These are phyloP conservation scores for Teratosphaeriaceae sp. DNA, from an alignment of 2,329 filamentous ascomycete genomes.

Conservation along the genomic window DNA sequence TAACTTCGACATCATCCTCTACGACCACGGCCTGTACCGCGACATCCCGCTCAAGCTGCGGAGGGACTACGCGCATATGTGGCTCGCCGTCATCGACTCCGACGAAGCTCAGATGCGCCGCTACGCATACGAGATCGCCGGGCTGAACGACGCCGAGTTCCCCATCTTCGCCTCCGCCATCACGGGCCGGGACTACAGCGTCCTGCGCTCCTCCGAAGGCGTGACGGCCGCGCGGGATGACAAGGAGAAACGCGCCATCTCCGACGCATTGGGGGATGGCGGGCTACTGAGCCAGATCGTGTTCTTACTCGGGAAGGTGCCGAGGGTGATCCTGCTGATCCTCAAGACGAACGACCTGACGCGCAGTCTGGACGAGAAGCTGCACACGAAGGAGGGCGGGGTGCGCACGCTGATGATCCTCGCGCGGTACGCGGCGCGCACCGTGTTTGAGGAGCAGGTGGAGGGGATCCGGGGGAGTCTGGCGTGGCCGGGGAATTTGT, in stretches of 20 bases:
- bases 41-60: constrained; percentile 75
- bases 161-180: constrained; percentile 94
- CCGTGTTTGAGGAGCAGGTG: constrained; percentile 55
- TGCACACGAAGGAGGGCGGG: constrained; percentile 63
- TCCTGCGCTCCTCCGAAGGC: constrained; percentile 53
- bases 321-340: constrained; percentile 86
- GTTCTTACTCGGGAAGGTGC: constrained; percentile 79
- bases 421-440: constrained; percentile 55
- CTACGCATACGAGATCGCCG: constrained; percentile 83
- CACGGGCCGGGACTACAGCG: constrained; percentile 82
- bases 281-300: constrained; percentile 77
- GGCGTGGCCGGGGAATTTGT: constrained; percentile 46
- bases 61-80: constrained; percentile 89
- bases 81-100: constrained; percentile 89
- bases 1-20: constrained; percentile 94
- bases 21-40: constrained; percentile 94
- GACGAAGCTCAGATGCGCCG: constrained; percentile 81
- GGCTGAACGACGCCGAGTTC: constrained; percentile 83
- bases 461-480: constrained; percentile 46
- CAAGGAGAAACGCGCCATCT: constrained; percentile 82
- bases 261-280: constrained; percentile 75
- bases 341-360: constrained; percentile 98
- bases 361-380: constrained; percentile 82
- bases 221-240: constrained; percentile 56
- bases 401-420: constrained; percentile 58